Conservation (phyloP, 768 basidiomycete genomes). For the Termitomyces sp. region DNA sequence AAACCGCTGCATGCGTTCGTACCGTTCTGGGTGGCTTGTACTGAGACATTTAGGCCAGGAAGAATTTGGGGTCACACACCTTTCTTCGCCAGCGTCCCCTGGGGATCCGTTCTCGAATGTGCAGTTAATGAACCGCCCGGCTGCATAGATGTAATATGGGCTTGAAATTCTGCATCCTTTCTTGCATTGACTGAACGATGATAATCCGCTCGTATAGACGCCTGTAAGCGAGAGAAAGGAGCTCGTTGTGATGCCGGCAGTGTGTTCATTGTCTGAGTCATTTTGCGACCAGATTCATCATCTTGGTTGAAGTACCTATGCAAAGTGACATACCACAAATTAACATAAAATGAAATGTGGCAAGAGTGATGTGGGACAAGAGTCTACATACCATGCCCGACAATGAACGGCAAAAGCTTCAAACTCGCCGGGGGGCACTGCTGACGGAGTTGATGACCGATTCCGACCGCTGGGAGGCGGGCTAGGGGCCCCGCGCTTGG, state of each 20-base stretch:
- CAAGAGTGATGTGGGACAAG: background rate
- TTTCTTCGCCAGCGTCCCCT: conserved; percentile 59
- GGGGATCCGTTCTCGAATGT: conserved; percentile 63
- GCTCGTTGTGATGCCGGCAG: conserved; percentile 82
- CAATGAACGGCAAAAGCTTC: conserved; percentile 77
- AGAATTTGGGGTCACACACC: conserved; percentile 27
- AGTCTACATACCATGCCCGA: conserved; percentile 59
- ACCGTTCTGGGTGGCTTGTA: conserved; percentile 43
- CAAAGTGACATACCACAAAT: background rate
- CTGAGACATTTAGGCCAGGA: background rate
- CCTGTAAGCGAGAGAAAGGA: conserved; percentile 81
- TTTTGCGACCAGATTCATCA: conserved; percentile 67
- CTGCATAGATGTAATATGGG: conserved; percentile 71
- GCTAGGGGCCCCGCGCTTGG: conserved; percentile 47
- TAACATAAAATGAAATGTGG: background rate
- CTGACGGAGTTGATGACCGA: conserved; percentile 67
- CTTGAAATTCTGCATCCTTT: conserved; percentile 79
- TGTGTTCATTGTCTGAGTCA: conserved; percentile 78
- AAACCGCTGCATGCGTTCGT: conserved; percentile 71
- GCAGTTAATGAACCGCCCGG: conserved; percentile 79
- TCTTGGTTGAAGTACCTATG: conserved; percentile 82
- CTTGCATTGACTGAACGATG: conserved; percentile 77
- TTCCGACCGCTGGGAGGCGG: conserved; percentile 56
- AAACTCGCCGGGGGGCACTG: conserved; percentile 59
- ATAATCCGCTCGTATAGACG: conserved; percentile 79